Conservation (phyloP, 192 early-diverging fungal species). For the Podila epigama region DNA sequence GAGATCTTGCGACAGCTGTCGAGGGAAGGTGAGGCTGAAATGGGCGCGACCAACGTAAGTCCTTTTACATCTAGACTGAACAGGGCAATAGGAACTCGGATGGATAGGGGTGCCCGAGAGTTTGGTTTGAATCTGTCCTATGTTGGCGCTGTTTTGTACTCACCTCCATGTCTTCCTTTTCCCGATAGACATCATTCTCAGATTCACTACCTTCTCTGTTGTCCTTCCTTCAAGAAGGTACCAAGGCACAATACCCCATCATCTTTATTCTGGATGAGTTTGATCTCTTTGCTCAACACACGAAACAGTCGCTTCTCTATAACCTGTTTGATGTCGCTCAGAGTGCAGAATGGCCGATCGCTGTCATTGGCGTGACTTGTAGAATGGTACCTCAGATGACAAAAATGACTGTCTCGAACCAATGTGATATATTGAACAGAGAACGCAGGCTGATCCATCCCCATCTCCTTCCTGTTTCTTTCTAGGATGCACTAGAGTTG, state of each 20-base stretch:
- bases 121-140: too few species aligned
- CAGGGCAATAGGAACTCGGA: too few species aligned
- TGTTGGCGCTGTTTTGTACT: too few species aligned
- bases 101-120: too few species aligned
- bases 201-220: constrained; percentile 74
- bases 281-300: constrained; percentile 89
- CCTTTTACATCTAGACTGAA: neutral
- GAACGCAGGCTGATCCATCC: neutral
- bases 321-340: constrained; percentile 93
- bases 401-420: neutral
- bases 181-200: constrained; percentile 68
- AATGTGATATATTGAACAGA: neutral
- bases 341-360: constrained; percentile 82
- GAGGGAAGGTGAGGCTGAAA: constrained; percentile 62
- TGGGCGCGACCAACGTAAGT: constrained; percentile 49
- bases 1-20: constrained; percentile 86
- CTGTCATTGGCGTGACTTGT: constrained; percentile 85
- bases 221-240: constrained; percentile 65
- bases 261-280: constrained; percentile 95
- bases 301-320: constrained; percentile 93
- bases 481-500: constrained; percentile 80
- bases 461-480: neutral
- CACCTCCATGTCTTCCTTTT: neutral
- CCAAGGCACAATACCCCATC: constrained; percentile 64
- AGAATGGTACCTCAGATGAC: constrained; percentile 58